These are phyloP conservation scores for Phytophthora sp. DNA, from an alignment of 352 stramenopile genomes.

Conservation along the genomic window DNA sequence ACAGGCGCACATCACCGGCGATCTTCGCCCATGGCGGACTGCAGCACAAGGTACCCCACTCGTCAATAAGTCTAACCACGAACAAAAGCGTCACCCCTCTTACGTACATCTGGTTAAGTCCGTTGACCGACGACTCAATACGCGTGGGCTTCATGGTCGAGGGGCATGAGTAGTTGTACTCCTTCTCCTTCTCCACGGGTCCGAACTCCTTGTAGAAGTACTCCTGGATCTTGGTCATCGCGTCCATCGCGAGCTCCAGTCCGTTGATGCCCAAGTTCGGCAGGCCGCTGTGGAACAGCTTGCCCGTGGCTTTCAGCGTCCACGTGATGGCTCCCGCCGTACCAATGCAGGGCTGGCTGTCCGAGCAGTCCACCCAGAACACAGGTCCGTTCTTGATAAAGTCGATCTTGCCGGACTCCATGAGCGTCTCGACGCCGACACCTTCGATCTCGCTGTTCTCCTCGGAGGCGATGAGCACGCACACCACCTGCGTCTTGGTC, in stretches of 20 bases:
- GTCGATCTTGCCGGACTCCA: conserved; percentile 90
- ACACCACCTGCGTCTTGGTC: conserved; percentile 81
- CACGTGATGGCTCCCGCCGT: conserved; percentile 89
- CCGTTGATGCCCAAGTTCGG: conserved; percentile 91
- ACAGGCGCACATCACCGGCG: conserved; percentile 90
- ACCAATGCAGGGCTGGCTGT: conserved; percentile 93
- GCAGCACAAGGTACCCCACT: not conserved
- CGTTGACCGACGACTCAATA: conserved; percentile 80
- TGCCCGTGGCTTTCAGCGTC: conserved; percentile 90
- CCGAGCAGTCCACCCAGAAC: conserved; percentile 93
- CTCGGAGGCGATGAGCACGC: conserved; percentile 92
- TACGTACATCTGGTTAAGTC: conserved; percentile 84
- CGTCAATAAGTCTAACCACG: not conserved
- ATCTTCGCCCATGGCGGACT: conserved; percentile 91
- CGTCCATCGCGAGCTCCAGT: conserved; percentile 90
- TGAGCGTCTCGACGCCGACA: conserved; percentile 90
- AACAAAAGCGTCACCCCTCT: not conserved
- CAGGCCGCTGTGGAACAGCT: conserved; percentile 92
- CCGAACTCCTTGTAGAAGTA: conserved; percentile 92
- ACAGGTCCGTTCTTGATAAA: conserved; percentile 93
- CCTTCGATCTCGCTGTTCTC: conserved; percentile 85
- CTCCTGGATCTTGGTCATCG: conserved; percentile 83
- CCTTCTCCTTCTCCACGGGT: conserved; percentile 74
- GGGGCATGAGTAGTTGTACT: conserved; percentile 92
- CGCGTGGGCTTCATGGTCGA: conserved; percentile 90